Conservation (phyloP, 2,329 filamentous ascomycete genomes). For the Xylaria hypoxylon region DNA sequence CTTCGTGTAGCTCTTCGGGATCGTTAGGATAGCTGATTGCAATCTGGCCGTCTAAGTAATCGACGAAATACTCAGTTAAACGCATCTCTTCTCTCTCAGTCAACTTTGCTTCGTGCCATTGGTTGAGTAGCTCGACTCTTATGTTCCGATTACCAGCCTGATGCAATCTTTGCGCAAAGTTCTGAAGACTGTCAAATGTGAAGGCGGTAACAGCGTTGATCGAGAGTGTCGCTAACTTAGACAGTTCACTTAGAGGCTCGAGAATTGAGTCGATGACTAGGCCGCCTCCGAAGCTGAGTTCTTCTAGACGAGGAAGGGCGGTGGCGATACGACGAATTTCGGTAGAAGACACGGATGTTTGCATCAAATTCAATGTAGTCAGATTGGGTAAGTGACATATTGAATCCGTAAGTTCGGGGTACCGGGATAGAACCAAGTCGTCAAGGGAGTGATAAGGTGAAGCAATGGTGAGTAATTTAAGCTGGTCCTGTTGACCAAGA, state of each 20-base stretch:
- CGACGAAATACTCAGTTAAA: slow-evolving; percentile 45
- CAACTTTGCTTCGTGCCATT: slow-evolving; percentile 48
- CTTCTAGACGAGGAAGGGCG: slow-evolving; percentile 62
- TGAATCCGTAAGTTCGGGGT: slow-evolving; percentile 50
- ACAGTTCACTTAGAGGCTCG: slow-evolving; percentile 52
- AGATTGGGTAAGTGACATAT: slow-evolving; percentile 65
- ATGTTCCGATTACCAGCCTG: slow-evolving; percentile 48
- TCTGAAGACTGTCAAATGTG: slow-evolving; percentile 61
- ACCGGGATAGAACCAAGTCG: slow-evolving; percentile 56
- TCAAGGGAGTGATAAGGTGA: slow-evolving; percentile 59
- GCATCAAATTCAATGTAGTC: slow-evolving; percentile 63
- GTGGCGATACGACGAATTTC: slow-evolving; percentile 62
- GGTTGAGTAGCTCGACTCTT: slow-evolving; percentile 52
- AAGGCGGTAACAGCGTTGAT: slow-evolving; percentile 68
- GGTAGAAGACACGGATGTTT: slow-evolving; percentile 61
- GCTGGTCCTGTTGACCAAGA: slow-evolving; percentile 43
- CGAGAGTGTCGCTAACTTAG: slow-evolving; percentile 62
- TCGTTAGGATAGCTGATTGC: slow-evolving; percentile 51
- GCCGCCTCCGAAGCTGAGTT: slow-evolving; percentile 67
- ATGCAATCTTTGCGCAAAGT: slow-evolving; percentile 55
- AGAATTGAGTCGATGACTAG: slow-evolving; percentile 62
- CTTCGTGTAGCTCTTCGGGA: slow-evolving; percentile 54
- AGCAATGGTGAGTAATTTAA: slow-evolving; percentile 46
- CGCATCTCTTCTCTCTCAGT: slow-evolving; percentile 43
- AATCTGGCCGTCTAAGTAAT: slow-evolving; percentile 50